These are phyloP conservation scores for Boeremia lycopersici DNA, from an alignment of 2,329 filamentous ascomycete species.

Conservation along the genomic window DNA sequence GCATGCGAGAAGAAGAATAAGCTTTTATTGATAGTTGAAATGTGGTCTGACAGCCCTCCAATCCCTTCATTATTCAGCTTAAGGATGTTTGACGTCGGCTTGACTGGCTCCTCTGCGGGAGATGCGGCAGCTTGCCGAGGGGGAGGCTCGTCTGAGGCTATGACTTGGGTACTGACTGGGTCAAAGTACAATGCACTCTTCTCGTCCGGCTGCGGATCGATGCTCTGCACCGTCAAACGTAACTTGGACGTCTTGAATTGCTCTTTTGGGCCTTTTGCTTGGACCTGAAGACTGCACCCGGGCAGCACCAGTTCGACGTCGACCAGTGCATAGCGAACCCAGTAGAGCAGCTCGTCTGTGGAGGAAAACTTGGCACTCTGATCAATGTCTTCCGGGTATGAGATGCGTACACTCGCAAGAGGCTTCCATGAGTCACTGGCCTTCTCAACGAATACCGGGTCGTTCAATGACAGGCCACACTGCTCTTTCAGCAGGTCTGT, in stretches of 20 bases:
- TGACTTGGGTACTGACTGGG: conserved; percentile 30
- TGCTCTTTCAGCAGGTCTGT: conserved; percentile 73
- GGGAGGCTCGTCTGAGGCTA: conserved; percentile 20
- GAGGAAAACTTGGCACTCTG: conserved; percentile 28
- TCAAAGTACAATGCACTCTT: conserved; percentile 40
- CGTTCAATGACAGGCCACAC: conserved; percentile 69
- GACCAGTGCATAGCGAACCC: conserved; percentile 47
- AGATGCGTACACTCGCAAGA: conserved; percentile 38
- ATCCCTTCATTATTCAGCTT: conserved; percentile 57
- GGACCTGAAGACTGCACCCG: conserved; percentile 72
- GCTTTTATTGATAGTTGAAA: conserved; percentile 69
- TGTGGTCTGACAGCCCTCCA: conserved; percentile 70
- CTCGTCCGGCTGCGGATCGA: conserved; percentile 51
- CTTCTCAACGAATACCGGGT: conserved; percentile 62
- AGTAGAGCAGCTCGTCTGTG: conserved; percentile 37
- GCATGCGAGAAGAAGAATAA: conserved; percentile 52
- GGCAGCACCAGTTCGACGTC: conserved; percentile 71
- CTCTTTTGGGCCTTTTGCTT: conserved; percentile 52
- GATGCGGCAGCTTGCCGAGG: conserved; percentile 2
- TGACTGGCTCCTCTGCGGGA: conserved; percentile 4
- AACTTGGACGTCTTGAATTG: conserved; percentile 57
- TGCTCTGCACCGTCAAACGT: conserved; percentile 65
- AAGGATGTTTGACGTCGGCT: conserved; percentile 21
- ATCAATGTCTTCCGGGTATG: conserved; percentile 27
- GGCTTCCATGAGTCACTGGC: conserved; percentile 47